Conservation (phyloP, 345 rosid species). For the Geranium brycei region DNA sequence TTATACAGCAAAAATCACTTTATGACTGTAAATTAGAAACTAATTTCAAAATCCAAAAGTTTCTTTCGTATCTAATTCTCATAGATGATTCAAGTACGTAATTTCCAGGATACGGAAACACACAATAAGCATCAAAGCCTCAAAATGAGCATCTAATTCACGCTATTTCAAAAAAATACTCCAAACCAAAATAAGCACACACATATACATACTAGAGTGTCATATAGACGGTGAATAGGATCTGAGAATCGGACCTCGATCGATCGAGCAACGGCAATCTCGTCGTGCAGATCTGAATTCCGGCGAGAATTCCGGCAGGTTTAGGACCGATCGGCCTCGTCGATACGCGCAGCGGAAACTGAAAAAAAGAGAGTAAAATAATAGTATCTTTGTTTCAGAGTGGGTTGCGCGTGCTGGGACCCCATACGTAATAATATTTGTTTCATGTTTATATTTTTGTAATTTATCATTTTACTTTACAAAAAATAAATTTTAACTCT, state of each 20-base stretch:
- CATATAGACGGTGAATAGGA: not conserved
- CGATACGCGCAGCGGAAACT: not conserved
- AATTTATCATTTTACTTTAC: too few species aligned
- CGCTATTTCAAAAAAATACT: not conserved
- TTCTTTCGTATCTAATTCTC: not conserved
- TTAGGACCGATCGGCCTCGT: too few species aligned
- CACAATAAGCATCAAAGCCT: not conserved
- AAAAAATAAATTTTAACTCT: too few species aligned
- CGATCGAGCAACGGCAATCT: not conserved
- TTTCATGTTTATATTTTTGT: too few species aligned
- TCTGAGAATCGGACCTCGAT: conserved; percentile 3
- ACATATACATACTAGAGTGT: too few species aligned
- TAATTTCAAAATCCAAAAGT: not conserved
- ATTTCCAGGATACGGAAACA: not conserved
- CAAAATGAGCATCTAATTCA: not conserved
- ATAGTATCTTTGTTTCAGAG: not conserved
- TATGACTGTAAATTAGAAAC: too few species aligned
- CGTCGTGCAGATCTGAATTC: not conserved
- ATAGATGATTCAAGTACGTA: not conserved
- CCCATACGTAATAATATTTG: too few species aligned
- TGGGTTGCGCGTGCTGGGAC: too few species aligned
- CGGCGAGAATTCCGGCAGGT: not conserved
- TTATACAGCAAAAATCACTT: not conserved
- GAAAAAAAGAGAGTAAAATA: not conserved
- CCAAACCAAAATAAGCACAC: not conserved